Conservation (phyloP, 2,329 filamentous ascomycete species). For the Pseudogymnoascus destructans region DNA sequence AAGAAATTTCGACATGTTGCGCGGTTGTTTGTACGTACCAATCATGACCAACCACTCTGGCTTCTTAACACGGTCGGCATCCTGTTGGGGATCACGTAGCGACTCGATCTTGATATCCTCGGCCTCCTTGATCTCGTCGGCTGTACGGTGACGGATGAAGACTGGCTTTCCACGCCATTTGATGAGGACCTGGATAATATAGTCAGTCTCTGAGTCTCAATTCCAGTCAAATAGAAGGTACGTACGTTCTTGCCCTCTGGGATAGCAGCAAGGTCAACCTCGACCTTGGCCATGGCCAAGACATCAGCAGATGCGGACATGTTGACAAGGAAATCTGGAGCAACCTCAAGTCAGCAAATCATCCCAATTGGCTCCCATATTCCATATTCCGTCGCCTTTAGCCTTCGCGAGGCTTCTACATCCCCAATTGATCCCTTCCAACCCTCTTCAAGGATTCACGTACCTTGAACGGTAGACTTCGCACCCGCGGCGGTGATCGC, state of each 20-base stretch:
- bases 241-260: slow-evolving; percentile 98
- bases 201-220: slow-evolving; percentile 11
- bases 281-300: slow-evolving; percentile 97
- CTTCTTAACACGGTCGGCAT: slow-evolving; percentile 90
- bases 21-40: slow-evolving; percentile 40
- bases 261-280: slow-evolving; percentile 83
- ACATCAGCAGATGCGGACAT: slow-evolving; percentile 99
- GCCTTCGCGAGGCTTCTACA: not conserved
- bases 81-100: slow-evolving; percentile 82
- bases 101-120: slow-evolving; percentile 71
- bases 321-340: slow-evolving; percentile 93
- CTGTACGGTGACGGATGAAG: slow-evolving; percentile 97
- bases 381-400: not conserved
- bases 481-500: slow-evolving; percentile 83
- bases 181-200: slow-evolving; percentile 65
- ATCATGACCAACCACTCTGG: slow-evolving; percentile 99
- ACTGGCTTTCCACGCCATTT: slow-evolving; percentile 99
- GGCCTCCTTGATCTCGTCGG: slow-evolving; percentile 86
- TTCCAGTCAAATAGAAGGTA: slow-evolving; percentile 18
- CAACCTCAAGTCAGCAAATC: slow-evolving; percentile 16
- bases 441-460: slow-evolving; percentile 28
- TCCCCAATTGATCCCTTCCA: slow-evolving; percentile 9
- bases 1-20: not conserved
- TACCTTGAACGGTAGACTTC: slow-evolving; percentile 97
- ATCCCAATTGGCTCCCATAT: slow-evolving; percentile 16